Evolutionary conservation across 352 stramenopile species (phyloP), one percentile per base, ranked within the genome.

Genomic region (Phytophthora vignae): DNA sequence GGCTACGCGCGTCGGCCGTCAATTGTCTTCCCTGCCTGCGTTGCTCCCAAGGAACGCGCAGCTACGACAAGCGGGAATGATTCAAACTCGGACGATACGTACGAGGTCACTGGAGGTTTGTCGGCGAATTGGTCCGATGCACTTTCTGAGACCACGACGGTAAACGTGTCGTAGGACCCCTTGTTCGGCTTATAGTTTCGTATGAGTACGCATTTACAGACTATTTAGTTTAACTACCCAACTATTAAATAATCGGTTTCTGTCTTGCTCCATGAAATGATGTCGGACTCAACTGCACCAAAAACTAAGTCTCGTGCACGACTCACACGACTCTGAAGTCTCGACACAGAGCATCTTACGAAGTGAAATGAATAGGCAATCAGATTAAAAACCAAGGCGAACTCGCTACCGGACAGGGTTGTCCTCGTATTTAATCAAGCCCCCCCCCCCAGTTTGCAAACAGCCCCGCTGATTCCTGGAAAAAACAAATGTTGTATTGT

Each of bases 61-160:
- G 6, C 44, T 9, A 22, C 15, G 44, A 19, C 17, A 17, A 9
- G 5, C 3, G 44, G 15, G 6, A 52, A 52, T 52, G 7, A 25
- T 22, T 50, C n/a, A 44, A 44, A 44, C 11, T 15, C 15, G 11
- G 36, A 17, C 36, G 36, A 44, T n/a, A 17, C 10, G 3, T 31
- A 60, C 54, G 27, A 60, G 27, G 46, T 60, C 31, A 53, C 25
- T 31, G 57, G 33, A 38, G 40, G 22, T 4, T 3, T 61, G 15
- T 61, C 50, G 2, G 46, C 38, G 22, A 68, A 68, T 25, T 68
- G 60, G 60, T 55, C 54, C 3, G 21, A 60, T 33, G 36, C 14
- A 38, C 33, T 67, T 12, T 10, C 60, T 15, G 36, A 44, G 0
- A 44, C 36, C 36, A 44, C 15, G 36, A 17, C 36, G 15, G 36